A percentile compares a stretch with the other conserved stretches of the same genome.
These are phyloP conservation scores for Gracilaria caudata DNA, from an alignment of 23 red algal species.

Conservation along the genomic window DNA sequence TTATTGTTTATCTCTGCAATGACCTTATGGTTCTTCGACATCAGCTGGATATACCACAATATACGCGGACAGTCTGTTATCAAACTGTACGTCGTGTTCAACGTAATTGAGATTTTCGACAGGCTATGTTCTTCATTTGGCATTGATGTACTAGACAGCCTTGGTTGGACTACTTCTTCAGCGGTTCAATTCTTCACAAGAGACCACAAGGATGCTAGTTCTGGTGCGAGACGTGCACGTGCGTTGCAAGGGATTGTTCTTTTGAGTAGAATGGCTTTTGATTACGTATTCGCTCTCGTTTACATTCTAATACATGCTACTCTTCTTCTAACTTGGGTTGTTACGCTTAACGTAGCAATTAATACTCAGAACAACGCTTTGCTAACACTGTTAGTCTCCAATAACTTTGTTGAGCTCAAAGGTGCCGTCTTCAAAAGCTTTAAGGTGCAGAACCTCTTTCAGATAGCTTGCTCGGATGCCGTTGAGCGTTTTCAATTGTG, in stretches of 20 bases:
- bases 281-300: slow-evolving; percentile 74
- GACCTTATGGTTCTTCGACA: slow-evolving; percentile 52
- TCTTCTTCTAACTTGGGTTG: slow-evolving; percentile 70
- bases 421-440: slow-evolving; percentile 84
- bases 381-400: slow-evolving; percentile 85
- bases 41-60: slow-evolving; percentile 85
- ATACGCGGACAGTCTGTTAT: slow-evolving; percentile 90
- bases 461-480: slow-evolving; percentile 86
- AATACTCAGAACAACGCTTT: slow-evolving; percentile 90
- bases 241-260: slow-evolving; percentile 70
- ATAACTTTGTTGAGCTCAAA: slow-evolving; percentile 98
- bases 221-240: slow-evolving; percentile 27
- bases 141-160: slow-evolving; percentile 79
- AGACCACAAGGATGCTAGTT: background rate
- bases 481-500: slow-evolving; percentile 88
- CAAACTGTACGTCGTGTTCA: slow-evolving; percentile 96
- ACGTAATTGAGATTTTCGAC: slow-evolving; percentile 96
- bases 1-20: slow-evolving; percentile 48
- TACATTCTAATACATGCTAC: slow-evolving; percentile 84
- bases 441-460: slow-evolving; percentile 84
- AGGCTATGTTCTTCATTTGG: slow-evolving; percentile 80
- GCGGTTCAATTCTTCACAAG: slow-evolving; percentile 58
- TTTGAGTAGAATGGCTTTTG: slow-evolving; percentile 62
- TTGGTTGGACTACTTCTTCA: slow-evolving; percentile 74
- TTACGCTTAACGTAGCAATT: slow-evolving; percentile 94